These are phyloP conservation scores for Pleurostoma richardsiae DNA, from an alignment of 2,329 filamentous ascomycete genomes.

Conservation along the genomic window DNA sequence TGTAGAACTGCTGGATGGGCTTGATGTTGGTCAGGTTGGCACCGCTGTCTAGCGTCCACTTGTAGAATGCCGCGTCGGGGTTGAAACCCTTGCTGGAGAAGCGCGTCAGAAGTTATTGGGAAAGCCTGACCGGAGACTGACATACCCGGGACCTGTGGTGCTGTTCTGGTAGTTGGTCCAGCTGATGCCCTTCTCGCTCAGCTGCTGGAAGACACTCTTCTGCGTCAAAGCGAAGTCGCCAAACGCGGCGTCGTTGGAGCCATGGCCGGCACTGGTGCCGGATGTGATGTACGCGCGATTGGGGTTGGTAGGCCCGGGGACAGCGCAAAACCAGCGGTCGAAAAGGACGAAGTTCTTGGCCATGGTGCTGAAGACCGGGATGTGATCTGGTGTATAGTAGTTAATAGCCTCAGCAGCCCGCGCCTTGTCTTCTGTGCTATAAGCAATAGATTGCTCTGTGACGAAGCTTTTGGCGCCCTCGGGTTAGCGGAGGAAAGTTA, in stretches of 20 bases:
- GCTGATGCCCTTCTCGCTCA: slow-evolving; percentile 29
- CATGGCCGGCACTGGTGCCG: slow-evolving; percentile 22
- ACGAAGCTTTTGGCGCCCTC: slow-evolving; percentile 19
- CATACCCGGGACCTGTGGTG: slow-evolving; percentile 21
- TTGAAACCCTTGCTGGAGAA: slow-evolving; percentile 1
- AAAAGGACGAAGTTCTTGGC: slow-evolving; percentile 37
- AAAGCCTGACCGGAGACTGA: slow-evolving; percentile 17
- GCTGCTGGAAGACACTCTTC: slow-evolving; percentile 32
- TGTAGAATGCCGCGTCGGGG: slow-evolving; percentile 36
- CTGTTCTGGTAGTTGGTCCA: slow-evolving; percentile 44
- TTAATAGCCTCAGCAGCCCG: slow-evolving; percentile 35
- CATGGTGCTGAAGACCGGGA: slow-evolving; percentile 31
- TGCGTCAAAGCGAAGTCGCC: slow-evolving; percentile 19
- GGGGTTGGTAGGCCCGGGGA: slow-evolving; percentile 30
- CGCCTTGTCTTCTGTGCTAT: slow-evolving; percentile 23
- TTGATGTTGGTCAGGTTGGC: slow-evolving; percentile 5
- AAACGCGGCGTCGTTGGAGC: slow-evolving; percentile 19
- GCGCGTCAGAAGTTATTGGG: too few species aligned
- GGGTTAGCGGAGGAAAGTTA: too few species aligned
- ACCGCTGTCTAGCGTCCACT: slow-evolving; percentile 7
- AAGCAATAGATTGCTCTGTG: slow-evolving; percentile 31
- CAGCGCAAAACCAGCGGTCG: slow-evolving; percentile 30
- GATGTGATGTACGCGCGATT: slow-evolving; percentile 28
- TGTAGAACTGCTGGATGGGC: slow-evolving; percentile 33
- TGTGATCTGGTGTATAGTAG: slow-evolving; percentile 33